Evolutionary conservation across 768 basidiomycete species (phyloP), one percentile per base, ranked within the genome.

Genomic region (Lactarius indigo): DNA sequence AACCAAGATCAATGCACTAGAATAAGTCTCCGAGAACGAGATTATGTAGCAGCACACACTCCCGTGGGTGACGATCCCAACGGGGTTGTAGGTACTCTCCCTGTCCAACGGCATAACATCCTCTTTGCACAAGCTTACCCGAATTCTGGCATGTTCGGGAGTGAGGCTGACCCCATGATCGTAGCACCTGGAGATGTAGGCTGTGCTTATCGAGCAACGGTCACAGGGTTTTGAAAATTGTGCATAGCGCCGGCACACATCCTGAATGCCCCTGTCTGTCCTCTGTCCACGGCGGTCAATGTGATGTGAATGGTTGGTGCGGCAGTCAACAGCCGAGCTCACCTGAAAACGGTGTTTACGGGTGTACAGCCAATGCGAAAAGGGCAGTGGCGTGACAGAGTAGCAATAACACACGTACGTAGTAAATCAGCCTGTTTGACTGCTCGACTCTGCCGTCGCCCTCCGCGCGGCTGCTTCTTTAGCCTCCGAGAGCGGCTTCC

Each of bases 401-500:
- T 39, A 37, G 37, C 39, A 58, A 63, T 63, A 44, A 66, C 31
- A 57, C 31, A 68, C 61, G 66, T 62, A 68, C 61, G 61, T n/a
- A 47, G 61, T 15, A 28, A 59, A 39, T 63, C 35, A 65, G 44
- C 64, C 39, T 64, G 58, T 55, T 59, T 61, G 58, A 55, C 52
- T 55, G 47, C 39, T 26, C 57, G 47, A 23, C 44, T 58, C 64
- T 35, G 44, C 37, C 31, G 31, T 54, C 35, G 55, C 57, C 61
- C 44, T 65, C 59, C 63, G 58, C 44, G 65, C 81, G 56, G 80
- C 78, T 9, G 85, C 83, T 44, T 79, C 79, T 72, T 84, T 85
- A 23, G 86, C 86, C 74, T 91, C 88, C 55, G 78, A 81, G 44
- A 91, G 77, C 41, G 86, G 84, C 71, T 83, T 85, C 65, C 87